Conservation (phyloP, 345 rosid genomes). For the Murraya koenigii region DNA sequence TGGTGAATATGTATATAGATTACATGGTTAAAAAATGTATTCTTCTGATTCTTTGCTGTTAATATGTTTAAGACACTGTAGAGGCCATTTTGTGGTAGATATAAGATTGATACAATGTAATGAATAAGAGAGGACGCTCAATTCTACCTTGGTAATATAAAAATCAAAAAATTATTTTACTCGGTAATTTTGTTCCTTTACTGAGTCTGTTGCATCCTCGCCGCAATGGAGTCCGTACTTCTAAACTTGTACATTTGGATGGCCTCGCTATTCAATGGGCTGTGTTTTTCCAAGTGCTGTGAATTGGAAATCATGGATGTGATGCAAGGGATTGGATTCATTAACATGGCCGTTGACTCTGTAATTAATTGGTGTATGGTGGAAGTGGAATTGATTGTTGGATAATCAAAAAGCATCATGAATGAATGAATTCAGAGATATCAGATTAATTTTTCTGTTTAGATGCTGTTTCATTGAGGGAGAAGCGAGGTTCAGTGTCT, state of each 20-base stretch:
- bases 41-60: slow-evolving; percentile 50
- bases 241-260: neutral
- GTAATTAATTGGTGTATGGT: neutral
- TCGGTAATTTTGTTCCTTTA: neutral
- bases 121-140: slow-evolving; percentile 15
- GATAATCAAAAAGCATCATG: neutral
- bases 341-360: neutral
- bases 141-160: slow-evolving; percentile 1
- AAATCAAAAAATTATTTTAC: neutral
- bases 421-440: neutral
- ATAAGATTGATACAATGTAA: slow-evolving; percentile 10
- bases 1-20: slow-evolving; percentile 34
- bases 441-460: neutral
- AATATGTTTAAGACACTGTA: slow-evolving; percentile 27
- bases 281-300: neutral
- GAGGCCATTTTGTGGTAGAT: slow-evolving; percentile 13
- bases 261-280: neutral
- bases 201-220: neutral
- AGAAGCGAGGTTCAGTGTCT: too few relatives aligned
- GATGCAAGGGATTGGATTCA: neutral
- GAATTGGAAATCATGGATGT: neutral
- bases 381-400: neutral
- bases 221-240: neutral
- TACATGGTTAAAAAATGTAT: slow-evolving; percentile 21
- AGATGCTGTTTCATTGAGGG: neutral